Evolutionary conservation across 23 red algal genomes (phyloP).

Genomic region (Chondrus crispus): DNA sequence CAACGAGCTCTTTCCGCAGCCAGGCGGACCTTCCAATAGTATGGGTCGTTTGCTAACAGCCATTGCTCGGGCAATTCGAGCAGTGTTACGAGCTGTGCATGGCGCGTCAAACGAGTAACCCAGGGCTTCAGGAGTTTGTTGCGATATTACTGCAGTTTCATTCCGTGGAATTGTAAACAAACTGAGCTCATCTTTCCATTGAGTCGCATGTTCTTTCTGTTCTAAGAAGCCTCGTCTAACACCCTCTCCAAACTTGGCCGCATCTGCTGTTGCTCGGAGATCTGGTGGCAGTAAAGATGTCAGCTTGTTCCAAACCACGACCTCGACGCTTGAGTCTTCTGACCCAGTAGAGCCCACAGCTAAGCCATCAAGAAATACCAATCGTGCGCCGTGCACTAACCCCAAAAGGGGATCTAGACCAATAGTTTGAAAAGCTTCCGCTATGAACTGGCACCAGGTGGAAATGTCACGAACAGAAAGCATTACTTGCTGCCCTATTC

Average conservation of each 20-base stretch:
- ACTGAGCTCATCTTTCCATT: no score
- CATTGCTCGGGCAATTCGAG: slow-evolving; percentile 61
- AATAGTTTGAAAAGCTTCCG: slow-evolving; percentile 1
- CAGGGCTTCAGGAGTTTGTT: background rate
- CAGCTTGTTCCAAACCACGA: slow-evolving; percentile 16
- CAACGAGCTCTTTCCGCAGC: slow-evolving; percentile 88
- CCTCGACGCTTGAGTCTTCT: background rate
- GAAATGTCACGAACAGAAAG: slow-evolving; percentile 67
- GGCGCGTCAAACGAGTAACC: slow-evolving; percentile 50
- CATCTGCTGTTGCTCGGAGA: background rate
- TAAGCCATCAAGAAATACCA: slow-evolving; percentile 79
- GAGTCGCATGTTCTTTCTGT: no score
- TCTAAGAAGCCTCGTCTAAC: background rate
- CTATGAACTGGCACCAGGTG: slow-evolving; percentile 77
- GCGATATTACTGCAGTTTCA: background rate
- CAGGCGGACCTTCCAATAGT: slow-evolving; percentile 91
- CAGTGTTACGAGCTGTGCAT: slow-evolving; percentile 46
- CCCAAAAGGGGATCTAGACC: slow-evolving; percentile 47
- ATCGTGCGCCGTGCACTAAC: slow-evolving; percentile 70
- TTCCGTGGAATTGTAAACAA: background rate
- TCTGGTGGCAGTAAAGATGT: background rate
- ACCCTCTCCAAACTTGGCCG: background rate
- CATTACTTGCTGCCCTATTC: background rate
- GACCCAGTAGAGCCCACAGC: slow-evolving; percentile 19
- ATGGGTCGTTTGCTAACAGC: slow-evolving; percentile 54